Evolutionary conservation across 176 grass and related monocot species (phyloP).

Genomic region (Typha latifolia): DNA sequence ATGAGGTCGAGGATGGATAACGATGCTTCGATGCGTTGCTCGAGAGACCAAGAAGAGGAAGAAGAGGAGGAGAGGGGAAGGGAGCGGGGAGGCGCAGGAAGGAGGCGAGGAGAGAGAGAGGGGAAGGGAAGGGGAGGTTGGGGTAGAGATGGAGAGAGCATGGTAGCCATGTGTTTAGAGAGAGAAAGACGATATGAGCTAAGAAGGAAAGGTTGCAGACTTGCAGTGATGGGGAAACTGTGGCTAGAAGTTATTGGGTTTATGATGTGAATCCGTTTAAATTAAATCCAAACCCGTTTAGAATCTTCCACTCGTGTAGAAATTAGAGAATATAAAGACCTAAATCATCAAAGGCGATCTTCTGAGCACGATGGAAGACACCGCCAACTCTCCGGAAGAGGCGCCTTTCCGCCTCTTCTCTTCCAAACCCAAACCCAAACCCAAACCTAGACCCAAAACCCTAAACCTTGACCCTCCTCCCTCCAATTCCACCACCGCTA

Average conservation of each 20-base stretch:
- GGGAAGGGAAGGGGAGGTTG: background rate
- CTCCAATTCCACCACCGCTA: background rate
- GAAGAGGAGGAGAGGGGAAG: background rate
- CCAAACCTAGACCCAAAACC: background rate
- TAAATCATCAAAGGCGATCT: background rate
- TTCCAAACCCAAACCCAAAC: background rate
- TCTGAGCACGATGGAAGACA: slow-evolving; percentile 23
- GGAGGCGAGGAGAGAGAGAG: background rate
- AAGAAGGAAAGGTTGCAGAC: too few relatives aligned
- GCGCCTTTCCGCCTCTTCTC: slow-evolving; percentile 17
- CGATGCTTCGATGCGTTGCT: slow-evolving; percentile 15
- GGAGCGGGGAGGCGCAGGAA: background rate
- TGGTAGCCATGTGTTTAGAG: slow-evolving; percentile 5
- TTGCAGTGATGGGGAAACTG: too few relatives aligned
- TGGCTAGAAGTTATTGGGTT: too few relatives aligned
- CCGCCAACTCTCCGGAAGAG: slow-evolving; percentile 23
- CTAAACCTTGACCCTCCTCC: background rate
- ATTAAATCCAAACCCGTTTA: too few relatives aligned
- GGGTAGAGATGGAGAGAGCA: background rate
- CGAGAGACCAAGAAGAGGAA: slow-evolving; percentile 10
- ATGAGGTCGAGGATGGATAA: slow-evolving; percentile 23
- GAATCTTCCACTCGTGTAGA: too few relatives aligned
- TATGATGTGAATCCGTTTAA: too few relatives aligned
- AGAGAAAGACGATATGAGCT: background rate
- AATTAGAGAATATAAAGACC: too few relatives aligned